Evolutionary conservation across 2,329 filamentous ascomycete genomes (phyloP), one percentile per base, ranked within the genome.

Genomic region (Stemphylium lycopersici): DNA sequence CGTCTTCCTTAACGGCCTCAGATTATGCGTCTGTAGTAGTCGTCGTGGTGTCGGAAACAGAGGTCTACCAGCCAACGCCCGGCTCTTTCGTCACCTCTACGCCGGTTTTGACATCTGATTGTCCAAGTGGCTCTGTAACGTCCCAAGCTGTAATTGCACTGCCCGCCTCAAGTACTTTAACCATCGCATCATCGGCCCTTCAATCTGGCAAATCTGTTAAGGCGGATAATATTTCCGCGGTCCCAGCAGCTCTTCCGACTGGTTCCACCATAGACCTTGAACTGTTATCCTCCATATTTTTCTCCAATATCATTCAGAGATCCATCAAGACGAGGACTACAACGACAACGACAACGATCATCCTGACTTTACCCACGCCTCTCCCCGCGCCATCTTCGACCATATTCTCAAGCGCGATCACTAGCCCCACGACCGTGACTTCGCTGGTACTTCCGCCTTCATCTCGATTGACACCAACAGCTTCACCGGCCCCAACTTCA

Each of bases 251-350:
- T 31, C 29, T 37, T 11, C 36, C 34, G 10, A 38, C 36, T 13
- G 37, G 37, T 24, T 50, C 49, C 11, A 32, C 24, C 10, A 52
- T 54, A 6, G 31, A 54, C 16, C 51, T 54, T 18, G 12, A 7
- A 16, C 45, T 54, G 18, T 36, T 54, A 15, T 54, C 51, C 4
- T 54, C 51, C 6, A 54, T 54, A 32, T 33, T 54, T 10, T 31
- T 50, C 13, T 42, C 51, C 3, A 29, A 42, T 15, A 8, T 36
- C 38, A 31, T 20, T 11, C 47, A 29, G n/a, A 31, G 31, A 29
- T 20, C 51, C 6, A 31, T 39, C 4, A 20, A 15, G 16, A 39
- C 34, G 6, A 26, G 4, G 36, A 42, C 41, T 20, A 26, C 33
- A 2, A 36, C 46, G 7, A 22, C 26, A 11, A 48, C 39, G 4